Percentiles rank a stretch among this genome's conserved stretches.
phyloP scores from a whole-genome alignment of 108 stramenopile genomes.

The Skeletonema menzelii region DNA sequence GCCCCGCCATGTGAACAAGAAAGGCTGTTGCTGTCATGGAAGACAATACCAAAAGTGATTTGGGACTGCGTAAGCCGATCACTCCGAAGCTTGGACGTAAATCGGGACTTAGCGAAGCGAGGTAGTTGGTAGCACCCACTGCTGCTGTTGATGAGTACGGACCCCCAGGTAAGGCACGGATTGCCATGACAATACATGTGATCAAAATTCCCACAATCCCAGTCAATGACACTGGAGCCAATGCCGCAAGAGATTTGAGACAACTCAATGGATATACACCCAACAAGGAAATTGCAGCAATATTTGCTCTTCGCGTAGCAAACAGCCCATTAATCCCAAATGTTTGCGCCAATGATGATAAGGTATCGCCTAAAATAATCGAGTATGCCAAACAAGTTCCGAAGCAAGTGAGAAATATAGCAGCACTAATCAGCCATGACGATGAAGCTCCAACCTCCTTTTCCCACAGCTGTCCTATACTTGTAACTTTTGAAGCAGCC shows the following conservation, averaged over 20 bases:
- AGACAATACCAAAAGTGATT: conserved; percentile 63
- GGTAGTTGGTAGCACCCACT: conserved; percentile 18
- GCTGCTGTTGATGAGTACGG: conserved; percentile 39
- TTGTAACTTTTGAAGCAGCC: conserved; percentile 8
- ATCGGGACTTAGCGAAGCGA: conserved; percentile 32
- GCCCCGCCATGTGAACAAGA: conserved; percentile 92
- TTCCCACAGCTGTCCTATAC: conserved; percentile 89
- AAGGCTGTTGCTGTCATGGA: conserved; percentile 89
- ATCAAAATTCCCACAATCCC: conserved; percentile 67
- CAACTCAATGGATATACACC: conserved; percentile 71
- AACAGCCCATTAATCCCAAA: conserved; percentile 36
- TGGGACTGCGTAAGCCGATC: conserved; percentile 49
- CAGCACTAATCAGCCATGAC: conserved; percentile 74
- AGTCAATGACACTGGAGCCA: conserved; percentile 70
- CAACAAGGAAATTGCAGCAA: conserved; percentile 54
- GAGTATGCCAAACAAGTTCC: conserved; percentile 81
- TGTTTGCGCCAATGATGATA: conserved; percentile 48
- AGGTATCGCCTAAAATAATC: conserved; percentile 84
- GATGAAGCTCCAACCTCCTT: conserved; percentile 55
- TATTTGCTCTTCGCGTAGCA: conserved; percentile 51
- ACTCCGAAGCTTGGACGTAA: conserved; percentile 61
- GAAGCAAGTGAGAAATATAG: conserved; percentile 73
- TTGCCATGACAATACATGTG: conserved; percentile 69
- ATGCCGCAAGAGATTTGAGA: conserved; percentile 60
- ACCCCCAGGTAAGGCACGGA: conserved; percentile 55